A percentile compares a stretch with the other conserved stretches of the same genome.
Evolutionary conservation across 139 green algal genomes (phyloP).

Genomic region (Raphidocelis subcapitata): DNA sequence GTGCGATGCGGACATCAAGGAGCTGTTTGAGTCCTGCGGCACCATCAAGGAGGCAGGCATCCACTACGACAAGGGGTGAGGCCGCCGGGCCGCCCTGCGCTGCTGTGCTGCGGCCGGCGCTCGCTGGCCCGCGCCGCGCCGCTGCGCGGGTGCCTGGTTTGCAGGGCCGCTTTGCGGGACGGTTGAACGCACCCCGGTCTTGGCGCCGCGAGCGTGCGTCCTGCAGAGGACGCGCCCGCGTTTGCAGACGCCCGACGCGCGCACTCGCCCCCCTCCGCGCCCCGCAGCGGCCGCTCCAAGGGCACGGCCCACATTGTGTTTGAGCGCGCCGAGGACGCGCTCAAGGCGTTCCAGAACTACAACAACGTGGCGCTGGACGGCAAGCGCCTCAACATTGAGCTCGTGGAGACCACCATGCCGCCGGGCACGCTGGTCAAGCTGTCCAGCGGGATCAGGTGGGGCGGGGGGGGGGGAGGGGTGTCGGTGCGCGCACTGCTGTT

Average conservation of each 20-base stretch:
- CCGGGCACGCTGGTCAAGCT: conserved; percentile 32
- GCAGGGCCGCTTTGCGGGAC: no score
- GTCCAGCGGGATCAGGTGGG: conserved; percentile 45
- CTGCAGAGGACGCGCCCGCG: no score
- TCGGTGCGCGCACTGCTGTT: no score
- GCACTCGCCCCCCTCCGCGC: no score
- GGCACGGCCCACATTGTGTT: conserved; percentile 57
- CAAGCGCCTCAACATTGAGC: conserved; percentile 55
- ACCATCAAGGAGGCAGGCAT: conserved; percentile 34
- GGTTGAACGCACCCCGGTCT: no score
- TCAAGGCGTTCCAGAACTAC: conserved; percentile 50
- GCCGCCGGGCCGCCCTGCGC: no score
- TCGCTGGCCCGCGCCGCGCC: no score
- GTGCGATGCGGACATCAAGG: conserved; percentile 55
- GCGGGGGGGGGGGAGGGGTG: neutral
- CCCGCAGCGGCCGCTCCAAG: conserved; percentile 43
- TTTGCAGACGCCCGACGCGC: no score
- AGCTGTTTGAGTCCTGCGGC: conserved; percentile 53
- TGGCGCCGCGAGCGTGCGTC: no score
- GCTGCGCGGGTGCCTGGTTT: no score
- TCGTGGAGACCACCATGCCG: conserved; percentile 37
- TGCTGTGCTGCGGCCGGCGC: no score
- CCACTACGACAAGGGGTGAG: conserved; percentile 47
- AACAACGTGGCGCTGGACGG: conserved; percentile 59
- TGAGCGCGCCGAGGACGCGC: conserved; percentile 25